Conservation (phyloP, 495 filamentous ascomycete species). For the Annulohypoxylon maeteangense region DNA sequence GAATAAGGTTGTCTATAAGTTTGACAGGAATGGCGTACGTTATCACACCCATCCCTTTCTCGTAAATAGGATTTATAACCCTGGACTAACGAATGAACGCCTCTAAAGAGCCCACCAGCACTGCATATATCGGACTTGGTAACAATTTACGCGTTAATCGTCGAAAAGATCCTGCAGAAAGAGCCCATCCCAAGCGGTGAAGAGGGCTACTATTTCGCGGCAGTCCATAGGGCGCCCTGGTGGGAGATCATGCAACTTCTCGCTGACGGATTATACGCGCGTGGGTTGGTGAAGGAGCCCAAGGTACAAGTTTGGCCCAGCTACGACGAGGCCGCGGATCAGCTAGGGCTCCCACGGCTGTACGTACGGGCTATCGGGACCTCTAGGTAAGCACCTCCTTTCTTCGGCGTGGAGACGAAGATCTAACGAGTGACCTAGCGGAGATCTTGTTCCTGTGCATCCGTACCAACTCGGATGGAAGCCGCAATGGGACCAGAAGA, state of each 20-base stretch:
- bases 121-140: conserved; percentile 53
- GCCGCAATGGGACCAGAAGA: conserved; percentile 51
- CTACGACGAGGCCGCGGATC: conserved; percentile 49
- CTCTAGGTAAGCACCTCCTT: conserved; percentile 38
- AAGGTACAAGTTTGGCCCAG: conserved; percentile 50
- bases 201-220: conserved; percentile 53
- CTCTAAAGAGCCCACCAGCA: conserved; percentile 38
- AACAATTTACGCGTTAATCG: conserved; percentile 47
- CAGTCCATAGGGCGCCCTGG: conserved; percentile 48
- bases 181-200: conserved; percentile 50
- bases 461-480: conserved; percentile 50
- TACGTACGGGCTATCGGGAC: conserved; percentile 47
- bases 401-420: neutral
- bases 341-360: conserved; percentile 41
- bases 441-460: conserved; percentile 48
- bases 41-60: neutral
- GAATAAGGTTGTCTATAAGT: conserved; percentile 52
- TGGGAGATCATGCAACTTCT: conserved; percentile 50
- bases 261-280: conserved; percentile 47
- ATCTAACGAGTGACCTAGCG: conserved; percentile 44
- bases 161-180: conserved; percentile 49
- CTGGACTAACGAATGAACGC: neutral
- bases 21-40: conserved; percentile 49
- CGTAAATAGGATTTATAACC: neutral
- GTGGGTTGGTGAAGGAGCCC: conserved; percentile 51